Evolutionary conservation across 306 rosid genomes (phyloP).

Genomic region (Clitoria ternatea): DNA sequence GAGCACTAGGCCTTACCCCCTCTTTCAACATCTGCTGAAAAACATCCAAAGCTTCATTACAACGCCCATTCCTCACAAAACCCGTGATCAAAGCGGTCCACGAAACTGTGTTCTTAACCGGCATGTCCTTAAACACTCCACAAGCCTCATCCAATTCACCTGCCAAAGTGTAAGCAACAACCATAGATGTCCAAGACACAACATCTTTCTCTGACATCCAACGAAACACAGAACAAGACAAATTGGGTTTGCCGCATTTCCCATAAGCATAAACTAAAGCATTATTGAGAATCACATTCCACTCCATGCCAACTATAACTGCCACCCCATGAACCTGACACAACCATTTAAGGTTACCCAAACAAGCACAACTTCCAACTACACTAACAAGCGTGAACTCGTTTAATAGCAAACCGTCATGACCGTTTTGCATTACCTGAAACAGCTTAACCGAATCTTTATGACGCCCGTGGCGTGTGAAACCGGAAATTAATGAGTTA

Average conservation of each 20-base stretch:
- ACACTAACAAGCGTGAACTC: slow-evolving; percentile 51
- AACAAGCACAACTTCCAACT: slow-evolving; percentile 43
- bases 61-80: slow-evolving; percentile 31
- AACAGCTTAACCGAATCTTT: slow-evolving; percentile 32
- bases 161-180: slow-evolving; percentile 37
- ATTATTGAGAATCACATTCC: slow-evolving; percentile 39
- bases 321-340: slow-evolving; percentile 55
- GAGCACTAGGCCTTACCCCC: slow-evolving; percentile 34
- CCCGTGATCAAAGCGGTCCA: slow-evolving; percentile 63
- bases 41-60: slow-evolving; percentile 39
- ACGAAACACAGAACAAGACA: slow-evolving; percentile 34
- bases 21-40: slow-evolving; percentile 47
- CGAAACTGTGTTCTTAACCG: slow-evolving; percentile 37
- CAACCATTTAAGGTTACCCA: slow-evolving; percentile 42
- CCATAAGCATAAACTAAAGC: slow-evolving; percentile 63
- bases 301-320: slow-evolving; percentile 39
- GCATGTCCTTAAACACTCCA: slow-evolving; percentile 43
- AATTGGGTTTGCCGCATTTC: slow-evolving; percentile 43
- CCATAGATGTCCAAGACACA: slow-evolving; percentile 60
- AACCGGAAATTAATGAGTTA: slow-evolving; percentile 48
- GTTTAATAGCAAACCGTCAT: slow-evolving; percentile 34
- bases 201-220: slow-evolving; percentile 46
- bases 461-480: slow-evolving; percentile 33
- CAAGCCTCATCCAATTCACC: slow-evolving; percentile 44
- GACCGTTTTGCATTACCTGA: slow-evolving; percentile 30